A percentile compares a stretch with the other conserved stretches of the same genome.
These are phyloP conservation scores for Penicillium pulvis DNA, from an alignment of 495 filamentous ascomycete genomes.

Conservation along the genomic window DNA sequence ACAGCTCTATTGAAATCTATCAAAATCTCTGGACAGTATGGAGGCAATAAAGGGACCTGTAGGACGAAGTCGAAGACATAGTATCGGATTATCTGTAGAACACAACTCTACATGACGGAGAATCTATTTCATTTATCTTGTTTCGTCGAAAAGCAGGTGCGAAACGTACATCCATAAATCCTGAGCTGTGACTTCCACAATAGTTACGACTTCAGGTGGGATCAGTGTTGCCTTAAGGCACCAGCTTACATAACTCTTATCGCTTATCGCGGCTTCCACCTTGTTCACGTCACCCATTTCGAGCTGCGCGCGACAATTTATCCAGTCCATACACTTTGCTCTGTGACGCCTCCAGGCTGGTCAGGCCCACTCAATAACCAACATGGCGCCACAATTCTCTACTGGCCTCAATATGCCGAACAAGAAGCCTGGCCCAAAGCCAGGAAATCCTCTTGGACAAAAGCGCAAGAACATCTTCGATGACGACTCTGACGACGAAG, in stretches of 20 bases:
- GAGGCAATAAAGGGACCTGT: too few relatives aligned
- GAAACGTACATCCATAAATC: too few relatives aligned
- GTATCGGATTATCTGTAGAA: too few relatives aligned
- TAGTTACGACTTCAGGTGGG: too few relatives aligned
- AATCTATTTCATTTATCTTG: too few relatives aligned
- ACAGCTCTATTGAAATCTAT: too few relatives aligned
- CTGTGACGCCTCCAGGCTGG: neutral
- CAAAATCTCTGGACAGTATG: too few relatives aligned
- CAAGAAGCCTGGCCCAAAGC: constrained; percentile 34
- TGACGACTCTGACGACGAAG: constrained; percentile 48
- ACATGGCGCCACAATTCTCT: constrained; percentile 49
- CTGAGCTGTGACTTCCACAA: too few relatives aligned
- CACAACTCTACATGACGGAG: too few relatives aligned
- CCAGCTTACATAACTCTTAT: neutral
- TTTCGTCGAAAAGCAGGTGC: too few relatives aligned
- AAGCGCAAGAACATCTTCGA: constrained; percentile 55
- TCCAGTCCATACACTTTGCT: neutral
- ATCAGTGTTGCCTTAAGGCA: neutral
- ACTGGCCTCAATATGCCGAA: constrained; percentile 62
- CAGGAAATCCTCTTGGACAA: constrained; percentile 34
- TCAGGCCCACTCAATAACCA: neutral
- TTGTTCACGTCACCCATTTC: neutral
- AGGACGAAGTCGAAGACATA: too few relatives aligned
- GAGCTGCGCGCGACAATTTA: neutral
- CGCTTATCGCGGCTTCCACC: neutral